Base-by-base conservation (phyloP, 768 basidiomycete genomes). In the Heimioporus sp. region DNA sequence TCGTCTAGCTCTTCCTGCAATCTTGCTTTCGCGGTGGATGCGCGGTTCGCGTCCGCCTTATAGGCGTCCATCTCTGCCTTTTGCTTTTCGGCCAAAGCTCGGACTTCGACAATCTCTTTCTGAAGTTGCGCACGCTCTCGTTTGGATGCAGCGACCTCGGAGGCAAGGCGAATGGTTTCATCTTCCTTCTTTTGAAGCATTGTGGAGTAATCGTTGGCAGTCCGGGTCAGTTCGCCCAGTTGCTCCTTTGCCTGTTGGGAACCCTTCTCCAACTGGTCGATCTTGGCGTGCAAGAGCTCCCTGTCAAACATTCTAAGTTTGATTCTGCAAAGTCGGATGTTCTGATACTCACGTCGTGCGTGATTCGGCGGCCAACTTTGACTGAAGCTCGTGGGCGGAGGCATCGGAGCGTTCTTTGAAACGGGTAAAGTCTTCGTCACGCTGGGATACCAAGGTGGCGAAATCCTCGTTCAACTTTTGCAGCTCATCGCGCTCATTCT, bases 1-100 rank as follows among this genome's bases (percentile, higher is more conserved):
- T 91, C 87, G 60, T 96, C 94, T 11, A 97, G 74, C 68, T 97
- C 95, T 37, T 77, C 80, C 61, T 91, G 85, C 3, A 96, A 73
- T 61, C 85, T 88, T 24, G 72, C 72, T 24, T 81, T 82, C 3
- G 77, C 71, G 5, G 58, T 59, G 10, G 71, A 64, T 2, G 73
- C 69, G 34, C 78, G 72, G 69, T 85, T 66, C 65, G 69, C 40
- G 43, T 82, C 84, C 31, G 77, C 74, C 50, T 76, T 82, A 62
- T 82, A 82, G 6, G 80, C 79, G 5, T 76, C 75, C 16, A 87
- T 71, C 62, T 93, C 85, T 1, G 77, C 76, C 10, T 78, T 76
- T 34, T 92, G 70, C 1, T 79, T 83, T 46, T 85, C 85, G 43
- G 90, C 74, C 56, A 87, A 80, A 43, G 76, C 80, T 52, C 87